Conservation (phyloP, 2,329 filamentous ascomycete species). For the Beauveria medogensis region DNA sequence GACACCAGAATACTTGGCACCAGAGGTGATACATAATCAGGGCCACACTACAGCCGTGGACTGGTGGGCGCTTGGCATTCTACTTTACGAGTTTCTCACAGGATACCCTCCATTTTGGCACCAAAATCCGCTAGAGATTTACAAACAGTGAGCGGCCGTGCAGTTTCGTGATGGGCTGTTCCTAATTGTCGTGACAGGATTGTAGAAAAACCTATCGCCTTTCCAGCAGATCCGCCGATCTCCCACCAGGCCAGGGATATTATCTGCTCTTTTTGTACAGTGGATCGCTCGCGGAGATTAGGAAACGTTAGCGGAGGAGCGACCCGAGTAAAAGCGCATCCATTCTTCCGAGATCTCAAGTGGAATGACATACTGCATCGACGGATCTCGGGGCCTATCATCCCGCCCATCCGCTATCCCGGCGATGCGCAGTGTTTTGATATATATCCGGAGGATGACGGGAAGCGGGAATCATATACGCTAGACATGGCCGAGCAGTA, state of each 20-base stretch:
- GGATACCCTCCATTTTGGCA: constrained; percentile 85
- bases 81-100: constrained; percentile 78
- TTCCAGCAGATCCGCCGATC: constrained; percentile 59
- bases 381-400: constrained; percentile 59
- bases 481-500: constrained; percentile 61
- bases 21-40: constrained; percentile 78
- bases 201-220: constrained; percentile 67
- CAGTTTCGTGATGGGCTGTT: neutral
- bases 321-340: constrained; percentile 61
- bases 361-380: constrained; percentile 66
- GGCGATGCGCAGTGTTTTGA: constrained; percentile 79
- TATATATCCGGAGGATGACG: constrained; percentile 70
- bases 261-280: constrained; percentile 67
- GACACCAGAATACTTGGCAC: constrained; percentile 76
- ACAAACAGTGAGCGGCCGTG: constrained; percentile 54
- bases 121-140: constrained; percentile 79
- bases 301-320: constrained; percentile 74
- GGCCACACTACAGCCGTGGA: constrained; percentile 70
- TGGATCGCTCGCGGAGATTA: constrained; percentile 68
- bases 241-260: constrained; percentile 64
- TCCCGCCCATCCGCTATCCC: constrained; percentile 63
- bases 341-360: constrained; percentile 65
- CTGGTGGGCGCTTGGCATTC: constrained; percentile 80
- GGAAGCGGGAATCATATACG: constrained; percentile 56
- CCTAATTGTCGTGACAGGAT: constrained; percentile 44